A percentile compares a stretch with the other conserved stretches of the same genome.
Evolutionary conservation across 1,284 basidiomycete genomes (phyloP).

Genomic region (Nidula niveotomentosa): DNA sequence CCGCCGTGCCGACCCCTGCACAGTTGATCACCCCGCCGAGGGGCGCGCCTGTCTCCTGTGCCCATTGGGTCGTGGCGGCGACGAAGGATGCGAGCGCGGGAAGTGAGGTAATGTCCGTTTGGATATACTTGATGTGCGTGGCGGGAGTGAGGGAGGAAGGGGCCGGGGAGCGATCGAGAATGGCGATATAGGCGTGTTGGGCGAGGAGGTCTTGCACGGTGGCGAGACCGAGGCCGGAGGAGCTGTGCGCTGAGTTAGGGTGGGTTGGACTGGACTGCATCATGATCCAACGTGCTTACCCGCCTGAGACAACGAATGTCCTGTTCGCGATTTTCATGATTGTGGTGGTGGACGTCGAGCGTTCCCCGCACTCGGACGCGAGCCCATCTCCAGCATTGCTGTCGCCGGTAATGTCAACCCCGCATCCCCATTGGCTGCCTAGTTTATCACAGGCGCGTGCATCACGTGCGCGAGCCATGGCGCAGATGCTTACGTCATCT

Average conservation of each 20-base stretch:
- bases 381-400: too few relatives aligned
- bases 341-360: neutral
- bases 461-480: neutral
- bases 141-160: constrained; percentile 20
- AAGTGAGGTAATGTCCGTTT: constrained; percentile 42
- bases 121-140: constrained; percentile 37
- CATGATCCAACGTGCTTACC: constrained; percentile 28
- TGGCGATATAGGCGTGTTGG: constrained; percentile 40
- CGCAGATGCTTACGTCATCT: neutral
- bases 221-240: constrained; percentile 53
- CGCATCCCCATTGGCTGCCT: constrained; percentile 20
- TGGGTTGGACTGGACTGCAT: neutral
- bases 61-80: constrained; percentile 39
- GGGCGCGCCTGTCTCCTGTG: constrained; percentile 35
- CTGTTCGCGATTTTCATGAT: constrained; percentile 54
- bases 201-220: constrained; percentile 44
- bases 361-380: neutral
- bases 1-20: constrained; percentile 45
- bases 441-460: neutral
- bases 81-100: constrained; percentile 40
- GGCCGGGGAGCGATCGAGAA: constrained; percentile 48
- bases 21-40: constrained; percentile 57
- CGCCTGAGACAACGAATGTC: constrained; percentile 54
- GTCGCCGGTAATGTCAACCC: neutral
- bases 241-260: constrained; percentile 26